These are phyloP conservation scores for Calonectria ilicicola DNA, from an alignment of 2,329 filamentous ascomycete genomes.

Conservation along the genomic window DNA sequence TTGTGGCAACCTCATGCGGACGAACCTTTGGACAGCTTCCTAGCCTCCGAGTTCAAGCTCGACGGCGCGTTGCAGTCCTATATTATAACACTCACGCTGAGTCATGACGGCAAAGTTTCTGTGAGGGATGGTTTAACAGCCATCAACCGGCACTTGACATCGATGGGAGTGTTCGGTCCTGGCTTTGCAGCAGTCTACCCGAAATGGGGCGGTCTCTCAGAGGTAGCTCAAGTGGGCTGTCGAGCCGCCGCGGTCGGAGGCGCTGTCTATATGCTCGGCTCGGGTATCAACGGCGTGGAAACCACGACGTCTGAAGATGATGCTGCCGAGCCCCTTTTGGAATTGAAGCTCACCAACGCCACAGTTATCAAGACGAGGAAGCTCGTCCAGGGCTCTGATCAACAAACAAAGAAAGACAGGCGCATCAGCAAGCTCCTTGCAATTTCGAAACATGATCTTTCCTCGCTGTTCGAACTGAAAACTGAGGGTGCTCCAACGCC, in stretches of 20 bases:
- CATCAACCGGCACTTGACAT: slow-evolving; percentile 84
- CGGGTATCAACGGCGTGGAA: slow-evolving; percentile 64
- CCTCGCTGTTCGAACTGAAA: slow-evolving; percentile 74
- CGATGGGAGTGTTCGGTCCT: slow-evolving; percentile 87
- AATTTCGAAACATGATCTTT: slow-evolving; percentile 75
- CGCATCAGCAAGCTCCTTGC: slow-evolving; percentile 72
- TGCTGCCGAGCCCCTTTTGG: slow-evolving; percentile 46
- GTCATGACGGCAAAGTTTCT: slow-evolving; percentile 72
- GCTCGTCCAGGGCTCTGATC: slow-evolving; percentile 61
- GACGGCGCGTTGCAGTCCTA: slow-evolving; percentile 75
- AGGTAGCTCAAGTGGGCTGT: slow-evolving; percentile 92
- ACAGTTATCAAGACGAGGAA: slow-evolving; percentile 66
- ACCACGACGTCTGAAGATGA: slow-evolving; percentile 26
- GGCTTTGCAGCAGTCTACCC: slow-evolving; percentile 91
- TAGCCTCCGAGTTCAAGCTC: slow-evolving; percentile 73
- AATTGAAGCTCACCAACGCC: slow-evolving; percentile 67
- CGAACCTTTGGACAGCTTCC: slow-evolving; percentile 68
- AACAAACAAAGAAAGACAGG: slow-evolving; percentile 38
- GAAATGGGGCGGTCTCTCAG: slow-evolving; percentile 92
- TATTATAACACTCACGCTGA: slow-evolving; percentile 77
- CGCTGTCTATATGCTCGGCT: slow-evolving; percentile 87
- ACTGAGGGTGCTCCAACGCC: slow-evolving; percentile 82
- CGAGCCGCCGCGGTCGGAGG: slow-evolving; percentile 92
- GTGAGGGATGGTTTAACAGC: slow-evolving; percentile 76
- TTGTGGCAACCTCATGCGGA: slow-evolving; percentile 70